phyloP scores from a whole-genome alignment of 2,329 filamentous ascomycete genomes.

The Pyrenophora tritici-repentis region DNA sequence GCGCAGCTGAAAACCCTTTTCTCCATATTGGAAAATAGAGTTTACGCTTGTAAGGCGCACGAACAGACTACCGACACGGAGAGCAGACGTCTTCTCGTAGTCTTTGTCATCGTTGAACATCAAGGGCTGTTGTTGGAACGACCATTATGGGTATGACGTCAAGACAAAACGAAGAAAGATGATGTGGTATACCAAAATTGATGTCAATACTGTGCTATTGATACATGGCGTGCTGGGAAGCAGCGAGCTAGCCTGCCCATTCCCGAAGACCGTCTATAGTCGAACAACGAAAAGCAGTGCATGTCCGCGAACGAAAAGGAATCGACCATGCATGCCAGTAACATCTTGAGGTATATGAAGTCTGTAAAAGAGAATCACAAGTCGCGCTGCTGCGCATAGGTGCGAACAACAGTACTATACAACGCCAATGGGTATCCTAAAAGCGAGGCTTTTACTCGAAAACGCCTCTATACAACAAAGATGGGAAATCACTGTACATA shows the following conservation, averaged over 20 bases:
- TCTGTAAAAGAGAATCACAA: neutral
- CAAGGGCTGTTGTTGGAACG: too few species aligned
- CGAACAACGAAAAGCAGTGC: constrained; percentile 5
- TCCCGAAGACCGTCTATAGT: constrained; percentile 16
- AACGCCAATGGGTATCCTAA: constrained; percentile 35
- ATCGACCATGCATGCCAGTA: neutral
- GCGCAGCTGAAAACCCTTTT: too few species aligned
- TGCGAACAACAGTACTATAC: constrained; percentile 11
- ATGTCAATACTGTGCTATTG: neutral
- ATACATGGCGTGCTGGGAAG: constrained; percentile 7
- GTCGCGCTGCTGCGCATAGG: neutral
- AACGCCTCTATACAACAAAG: constrained; percentile 21
- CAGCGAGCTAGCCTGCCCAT: constrained; percentile 1
- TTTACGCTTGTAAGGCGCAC: neutral
- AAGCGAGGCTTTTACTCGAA: constrained; percentile 26
- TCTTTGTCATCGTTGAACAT: too few species aligned
- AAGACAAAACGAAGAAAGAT: too few species aligned
- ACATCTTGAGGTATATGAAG: neutral
- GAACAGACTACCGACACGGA: constrained; percentile 12
- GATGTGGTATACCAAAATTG: too few species aligned
- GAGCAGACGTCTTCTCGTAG: neutral
- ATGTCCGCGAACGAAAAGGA: neutral
- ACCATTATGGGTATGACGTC: too few species aligned
- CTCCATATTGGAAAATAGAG: too few species aligned
- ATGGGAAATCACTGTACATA: constrained; percentile 1